phyloP scores from a whole-genome alignment of 208 protist species.

The Crithidia sp. region DNA sequence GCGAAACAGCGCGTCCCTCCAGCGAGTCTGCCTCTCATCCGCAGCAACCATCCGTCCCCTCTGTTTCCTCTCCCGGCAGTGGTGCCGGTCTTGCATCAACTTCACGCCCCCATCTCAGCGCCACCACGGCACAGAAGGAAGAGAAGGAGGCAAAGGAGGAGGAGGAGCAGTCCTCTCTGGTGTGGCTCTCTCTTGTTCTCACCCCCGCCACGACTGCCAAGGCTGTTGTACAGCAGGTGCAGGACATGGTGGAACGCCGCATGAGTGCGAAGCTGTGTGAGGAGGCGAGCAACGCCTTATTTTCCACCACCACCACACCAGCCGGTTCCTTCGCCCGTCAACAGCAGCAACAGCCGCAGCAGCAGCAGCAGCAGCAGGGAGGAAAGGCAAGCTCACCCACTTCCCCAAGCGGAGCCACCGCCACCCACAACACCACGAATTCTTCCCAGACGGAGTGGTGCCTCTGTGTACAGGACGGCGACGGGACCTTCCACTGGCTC shows the following conservation, averaged over 20 bases:
- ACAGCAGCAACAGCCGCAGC: no score
- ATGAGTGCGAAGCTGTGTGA: conserved; percentile 35
- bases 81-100: no score
- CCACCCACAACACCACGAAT: no score
- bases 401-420: no score
- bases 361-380: no score
- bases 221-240: conserved; percentile 32
- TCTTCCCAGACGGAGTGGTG: conserved; percentile 17
- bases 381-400: no score
- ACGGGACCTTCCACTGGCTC: conserved; percentile 38
- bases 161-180: conserved; percentile 13
- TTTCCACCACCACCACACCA: conserved; percentile 10
- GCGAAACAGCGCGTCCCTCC: no score
- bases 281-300: background rate
- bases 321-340: background rate
- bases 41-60: no score
- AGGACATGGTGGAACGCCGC: conserved; percentile 39
- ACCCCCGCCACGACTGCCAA: conserved; percentile 33
- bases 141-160: background rate
- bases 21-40: no score
- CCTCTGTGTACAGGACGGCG: conserved; percentile 44
- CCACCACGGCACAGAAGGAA: background rate
- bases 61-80: no score
- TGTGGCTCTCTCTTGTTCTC: conserved; percentile 56
- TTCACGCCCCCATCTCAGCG: background rate